These are phyloP conservation scores for Discostella stelligeroides DNA, from an alignment of 108 stramenopile genomes.

Conservation along the genomic window DNA sequence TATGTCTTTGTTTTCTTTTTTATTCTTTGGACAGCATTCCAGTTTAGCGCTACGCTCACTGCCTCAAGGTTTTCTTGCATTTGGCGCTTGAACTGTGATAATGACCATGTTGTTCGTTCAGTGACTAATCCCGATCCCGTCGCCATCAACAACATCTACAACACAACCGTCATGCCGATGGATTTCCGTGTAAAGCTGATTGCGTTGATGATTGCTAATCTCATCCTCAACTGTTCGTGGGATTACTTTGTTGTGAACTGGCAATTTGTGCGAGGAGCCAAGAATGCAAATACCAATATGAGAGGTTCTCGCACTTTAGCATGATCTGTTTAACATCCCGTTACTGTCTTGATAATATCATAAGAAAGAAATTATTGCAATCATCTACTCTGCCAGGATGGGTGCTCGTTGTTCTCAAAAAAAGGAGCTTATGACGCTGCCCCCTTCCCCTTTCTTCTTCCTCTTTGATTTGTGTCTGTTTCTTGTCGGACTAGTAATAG, in stretches of 20 bases:
- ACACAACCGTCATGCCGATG: conserved; percentile 72
- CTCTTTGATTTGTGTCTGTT: conserved; percentile 6
- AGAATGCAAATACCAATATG: too few species aligned
- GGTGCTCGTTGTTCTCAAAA: neutral
- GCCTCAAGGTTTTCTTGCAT: conserved; percentile 61
- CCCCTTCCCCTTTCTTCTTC: conserved; percentile 12
- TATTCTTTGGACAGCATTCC: conserved; percentile 34
- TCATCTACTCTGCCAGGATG: too few species aligned
- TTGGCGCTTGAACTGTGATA: conserved; percentile 66
- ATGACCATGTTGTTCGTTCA: conserved; percentile 50
- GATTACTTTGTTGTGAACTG: conserved; percentile 61
- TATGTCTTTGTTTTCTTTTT: conserved; percentile 57
- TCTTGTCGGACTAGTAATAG: neutral
- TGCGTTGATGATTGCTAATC: conserved; percentile 61
- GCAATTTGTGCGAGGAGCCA: neutral
- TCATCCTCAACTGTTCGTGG: conserved; percentile 48
- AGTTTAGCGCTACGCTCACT: conserved; percentile 36
- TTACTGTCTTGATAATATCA: too few species aligned
- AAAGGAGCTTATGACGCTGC: conserved; percentile 22
- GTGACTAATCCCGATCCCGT: conserved; percentile 31
- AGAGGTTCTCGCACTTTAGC: too few species aligned
- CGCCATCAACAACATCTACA: conserved; percentile 56
- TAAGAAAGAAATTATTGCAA: too few species aligned
- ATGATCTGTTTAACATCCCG: too few species aligned
- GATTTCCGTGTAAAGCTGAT: conserved; percentile 50